Evolutionary conservation across 352 stramenopile genomes (phyloP), one percentile per base, ranked within the genome.

Genomic region (Phytopythium oedochilum): DNA sequence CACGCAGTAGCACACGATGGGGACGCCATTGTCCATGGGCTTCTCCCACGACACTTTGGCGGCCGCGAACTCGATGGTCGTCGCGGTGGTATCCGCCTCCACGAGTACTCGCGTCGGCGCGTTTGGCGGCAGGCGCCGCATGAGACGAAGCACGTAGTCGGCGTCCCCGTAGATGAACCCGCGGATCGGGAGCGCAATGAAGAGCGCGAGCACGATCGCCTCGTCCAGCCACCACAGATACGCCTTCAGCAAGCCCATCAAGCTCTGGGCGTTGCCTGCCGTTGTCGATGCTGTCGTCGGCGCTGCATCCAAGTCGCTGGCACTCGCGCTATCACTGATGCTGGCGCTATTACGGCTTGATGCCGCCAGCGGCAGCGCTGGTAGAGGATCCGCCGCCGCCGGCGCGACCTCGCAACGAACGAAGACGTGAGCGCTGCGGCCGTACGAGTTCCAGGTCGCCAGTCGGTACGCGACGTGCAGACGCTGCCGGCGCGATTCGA

Each of bases 171-270:
- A 94, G 50, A 94, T 92, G 53, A 88, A 86, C 23, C 80, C 78
- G 32, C 84, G 82, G 45, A 94, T 84, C 8, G 83, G 84, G 17
- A 92, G 66, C 55, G 90, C 73, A 26, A 92, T 67, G 44, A 94
- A 79, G 18, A 90, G 49, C 18, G 82, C 79, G 14, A 94, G 64
- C 22, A 81, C 70, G 42, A 94, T 87, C 3, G 76, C 80, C 53
- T 94, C 84, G 47, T 94, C 81, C n/a, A 94, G 67, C 84, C 84
- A 94, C 81, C 83, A 94, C 31, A 91, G 65, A 57, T 90, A 90
- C 18, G 71, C 70, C 53, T 85, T 88, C 28, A 92, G 55, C 42
- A 83, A 34, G 10, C 63, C 61, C 45, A 80, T 77, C 23, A 78
- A 32, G n/a, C 68, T 55, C 1, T 38, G 14, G 49, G 18, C 59